phyloP scores from a whole-genome alignment of 2,329 filamentous ascomycete species.

The Seiridium cupressi region DNA sequence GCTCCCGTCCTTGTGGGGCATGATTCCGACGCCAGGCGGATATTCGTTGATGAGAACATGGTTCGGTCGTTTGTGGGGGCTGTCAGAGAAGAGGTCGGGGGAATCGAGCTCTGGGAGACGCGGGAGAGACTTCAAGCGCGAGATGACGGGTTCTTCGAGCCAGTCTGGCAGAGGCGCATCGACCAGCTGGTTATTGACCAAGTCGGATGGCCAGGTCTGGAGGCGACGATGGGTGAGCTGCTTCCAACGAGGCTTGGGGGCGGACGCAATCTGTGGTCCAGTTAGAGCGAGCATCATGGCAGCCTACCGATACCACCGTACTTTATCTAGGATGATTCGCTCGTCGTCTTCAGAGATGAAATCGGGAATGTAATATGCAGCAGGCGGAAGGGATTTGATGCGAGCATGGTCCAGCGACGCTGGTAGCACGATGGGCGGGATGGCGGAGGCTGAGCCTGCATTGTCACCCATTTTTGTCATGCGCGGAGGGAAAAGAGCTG shows the following conservation, averaged over 20 bases:
- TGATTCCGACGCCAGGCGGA: constrained; percentile 83
- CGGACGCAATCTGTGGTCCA: constrained; percentile 55
- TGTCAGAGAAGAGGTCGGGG: constrained; percentile 52
- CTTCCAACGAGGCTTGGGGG: constrained; percentile 79
- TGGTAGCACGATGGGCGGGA: constrained; percentile 32
- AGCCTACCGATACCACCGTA: constrained; percentile 28
- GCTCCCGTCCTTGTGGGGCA: constrained; percentile 91
- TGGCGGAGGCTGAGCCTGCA: neutral
- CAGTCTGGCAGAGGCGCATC: constrained; percentile 72
- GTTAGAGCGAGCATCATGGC: constrained; percentile 28
- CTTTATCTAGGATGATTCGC: constrained; percentile 66
- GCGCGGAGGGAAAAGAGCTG: neutral
- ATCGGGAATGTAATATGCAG: constrained; percentile 81
- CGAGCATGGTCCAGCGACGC: constrained; percentile 47
- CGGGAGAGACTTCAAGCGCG: constrained; percentile 54
- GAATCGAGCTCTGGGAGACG: constrained; percentile 25
- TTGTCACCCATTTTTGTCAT: constrained; percentile 1
- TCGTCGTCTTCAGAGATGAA: constrained; percentile 82
- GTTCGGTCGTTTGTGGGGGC: constrained; percentile 77
- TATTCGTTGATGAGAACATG: constrained; percentile 97
- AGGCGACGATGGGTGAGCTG: constrained; percentile 81
- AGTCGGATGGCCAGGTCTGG: constrained; percentile 84
- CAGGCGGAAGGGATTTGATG: constrained; percentile 56
- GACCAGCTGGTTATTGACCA: constrained; percentile 76
- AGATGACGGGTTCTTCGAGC: constrained; percentile 68